Evolutionary conservation across 2,329 filamentous ascomycete species (phyloP).

Genomic region (Ophiocordyceps sinensis): DNA sequence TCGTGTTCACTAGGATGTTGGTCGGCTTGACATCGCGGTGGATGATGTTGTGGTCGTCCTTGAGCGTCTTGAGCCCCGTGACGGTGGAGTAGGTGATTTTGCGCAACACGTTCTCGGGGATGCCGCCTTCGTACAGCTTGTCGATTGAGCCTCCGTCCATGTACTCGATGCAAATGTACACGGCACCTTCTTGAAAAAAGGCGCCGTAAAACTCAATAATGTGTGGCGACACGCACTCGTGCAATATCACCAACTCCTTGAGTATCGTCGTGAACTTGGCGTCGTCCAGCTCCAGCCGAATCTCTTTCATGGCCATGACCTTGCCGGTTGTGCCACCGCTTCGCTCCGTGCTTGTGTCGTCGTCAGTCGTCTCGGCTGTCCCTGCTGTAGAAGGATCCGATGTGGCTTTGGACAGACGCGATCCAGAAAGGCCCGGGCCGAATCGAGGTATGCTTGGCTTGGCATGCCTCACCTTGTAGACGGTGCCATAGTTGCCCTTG

Average conservation of each 20-base stretch:
- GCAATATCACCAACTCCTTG: conserved; percentile 92
- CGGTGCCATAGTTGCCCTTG: conserved; percentile 96
- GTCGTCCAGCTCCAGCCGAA: conserved; percentile 87
- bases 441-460: conserved; percentile 46
- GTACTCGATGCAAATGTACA: conserved; percentile 98
- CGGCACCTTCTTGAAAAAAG: conserved; percentile 96
- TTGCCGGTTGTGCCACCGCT: conserved; percentile 47
- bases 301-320: conserved; percentile 99
- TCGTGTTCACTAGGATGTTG: conserved; percentile 88
- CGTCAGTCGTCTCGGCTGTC: conserved; percentile 12
- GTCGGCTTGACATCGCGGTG: conserved; percentile 97
- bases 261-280: conserved; percentile 94
- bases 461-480: conserved; percentile 88
- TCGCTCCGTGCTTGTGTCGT: conserved; percentile 14
- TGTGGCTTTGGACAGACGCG: conserved; percentile 21
- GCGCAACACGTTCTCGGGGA: conserved; percentile 74
- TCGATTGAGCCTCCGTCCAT: conserved; percentile 98
- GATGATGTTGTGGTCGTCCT: conserved; percentile 98
- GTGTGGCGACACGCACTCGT: conserved; percentile 87
- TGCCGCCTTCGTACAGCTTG: conserved; percentile 81
- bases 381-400: conserved; percentile 20
- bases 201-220: conserved; percentile 99
- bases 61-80: conserved; percentile 81
- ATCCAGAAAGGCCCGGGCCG: conserved; percentile 39
- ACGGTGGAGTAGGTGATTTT: conserved; percentile 87